Evolutionary conservation across 257 asterid genomes (phyloP).

Genomic region (Knoxia roxburghii): DNA sequence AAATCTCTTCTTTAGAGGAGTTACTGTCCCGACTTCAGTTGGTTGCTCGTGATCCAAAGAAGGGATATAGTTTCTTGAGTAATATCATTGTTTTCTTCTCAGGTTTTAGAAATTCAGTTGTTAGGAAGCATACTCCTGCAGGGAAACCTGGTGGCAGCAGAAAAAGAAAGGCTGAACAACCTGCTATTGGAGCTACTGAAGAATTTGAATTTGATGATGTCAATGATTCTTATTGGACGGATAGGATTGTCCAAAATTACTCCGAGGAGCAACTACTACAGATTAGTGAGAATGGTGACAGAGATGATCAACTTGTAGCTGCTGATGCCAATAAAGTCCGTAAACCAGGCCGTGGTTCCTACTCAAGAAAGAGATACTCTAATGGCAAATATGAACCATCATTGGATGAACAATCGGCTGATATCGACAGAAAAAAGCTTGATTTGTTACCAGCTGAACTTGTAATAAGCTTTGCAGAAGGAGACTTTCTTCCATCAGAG

Average conservation of each 20-base stretch:
- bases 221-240: constrained; percentile 85
- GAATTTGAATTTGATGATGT: constrained; percentile 89
- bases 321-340: constrained; percentile 34
- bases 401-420: constrained; percentile 36
- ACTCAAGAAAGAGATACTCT: constrained; percentile 57
- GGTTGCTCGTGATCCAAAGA: constrained; percentile 57
- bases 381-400: constrained; percentile 31
- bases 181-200: constrained; percentile 47
- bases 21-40: constrained; percentile 63
- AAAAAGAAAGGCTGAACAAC: constrained; percentile 48
- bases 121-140: constrained; percentile 22
- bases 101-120: constrained; percentile 61
- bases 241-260: constrained; percentile 70
- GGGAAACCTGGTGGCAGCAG: constrained; percentile 33
- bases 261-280: constrained; percentile 60
- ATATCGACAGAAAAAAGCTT: constrained; percentile 41
- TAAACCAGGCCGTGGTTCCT: constrained; percentile 43
- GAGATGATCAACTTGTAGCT: constrained; percentile 24
- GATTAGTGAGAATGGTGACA: constrained; percentile 36
- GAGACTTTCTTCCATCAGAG: constrained; percentile 62
- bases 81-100: constrained; percentile 40
- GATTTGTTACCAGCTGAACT: constrained; percentile 82
- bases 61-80: constrained; percentile 27
- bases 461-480: constrained; percentile 59
- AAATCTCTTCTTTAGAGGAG: constrained; percentile 46